These are phyloP conservation scores for Aspergillus sp. DNA, from an alignment of 2,329 filamentous ascomycete species.

Conservation along the genomic window DNA sequence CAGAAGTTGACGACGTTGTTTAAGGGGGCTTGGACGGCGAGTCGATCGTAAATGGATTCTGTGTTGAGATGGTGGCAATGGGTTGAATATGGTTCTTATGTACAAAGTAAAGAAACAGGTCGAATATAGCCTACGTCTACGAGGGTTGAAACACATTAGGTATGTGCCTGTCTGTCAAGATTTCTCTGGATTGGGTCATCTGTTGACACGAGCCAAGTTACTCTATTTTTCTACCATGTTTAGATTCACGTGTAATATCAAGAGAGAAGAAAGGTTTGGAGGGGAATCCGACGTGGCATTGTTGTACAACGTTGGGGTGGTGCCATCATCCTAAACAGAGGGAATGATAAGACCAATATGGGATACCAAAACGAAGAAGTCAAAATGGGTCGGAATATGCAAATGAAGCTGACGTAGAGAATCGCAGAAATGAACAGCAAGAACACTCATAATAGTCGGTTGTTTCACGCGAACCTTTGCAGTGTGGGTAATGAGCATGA, in stretches of 20 bases:
- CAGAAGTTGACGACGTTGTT: conserved; percentile 67
- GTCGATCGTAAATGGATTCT: conserved; percentile 7
- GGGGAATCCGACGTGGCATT: neutral
- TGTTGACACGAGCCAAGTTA: neutral
- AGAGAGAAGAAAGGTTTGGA: neutral
- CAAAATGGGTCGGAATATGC: conserved; percentile 2
- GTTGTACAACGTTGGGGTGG: neutral
- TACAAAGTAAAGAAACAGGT: neutral
- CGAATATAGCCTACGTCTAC: neutral
- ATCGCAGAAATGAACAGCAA: neutral
- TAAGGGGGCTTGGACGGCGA: conserved; percentile 61
- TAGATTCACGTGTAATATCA: neutral
- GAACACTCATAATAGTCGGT: neutral
- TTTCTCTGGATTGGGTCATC: neutral
- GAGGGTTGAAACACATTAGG: neutral
- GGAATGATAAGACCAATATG: neutral
- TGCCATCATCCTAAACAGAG: neutral
- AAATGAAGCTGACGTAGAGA: neutral
- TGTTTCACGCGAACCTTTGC: neutral
- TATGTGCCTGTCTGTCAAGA: neutral
- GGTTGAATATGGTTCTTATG: neutral
- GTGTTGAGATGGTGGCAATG: neutral
- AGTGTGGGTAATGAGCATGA: neutral
- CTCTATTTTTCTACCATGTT: neutral
- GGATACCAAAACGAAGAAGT: neutral